Evolutionary conservation across 2,329 filamentous ascomycete species (phyloP).

Genomic region (Cordyceps fumosorosea): DNA sequence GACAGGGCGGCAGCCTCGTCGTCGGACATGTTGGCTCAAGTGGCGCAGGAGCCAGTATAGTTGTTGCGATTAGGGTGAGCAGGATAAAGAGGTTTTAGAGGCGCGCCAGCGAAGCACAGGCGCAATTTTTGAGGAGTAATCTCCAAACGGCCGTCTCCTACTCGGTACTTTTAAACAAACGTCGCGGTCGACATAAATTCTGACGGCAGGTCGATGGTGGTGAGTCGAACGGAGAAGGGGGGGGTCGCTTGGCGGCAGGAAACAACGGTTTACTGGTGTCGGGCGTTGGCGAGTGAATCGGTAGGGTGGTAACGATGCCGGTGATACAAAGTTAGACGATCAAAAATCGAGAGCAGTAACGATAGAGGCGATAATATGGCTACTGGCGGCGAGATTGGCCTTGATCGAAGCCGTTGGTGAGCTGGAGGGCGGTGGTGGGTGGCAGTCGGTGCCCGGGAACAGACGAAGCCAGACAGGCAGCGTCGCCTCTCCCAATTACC

Average conservation of each 20-base stretch:
- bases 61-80: constrained; percentile 3
- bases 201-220: not conserved
- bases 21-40: constrained; percentile 33
- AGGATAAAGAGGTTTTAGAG: constrained; percentile 4
- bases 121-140: not conserved
- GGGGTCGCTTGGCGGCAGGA: constrained; percentile 2
- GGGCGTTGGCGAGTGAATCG: not conserved
- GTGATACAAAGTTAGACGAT: not conserved
- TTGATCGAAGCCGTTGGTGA: not conserved
- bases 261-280: not conserved
- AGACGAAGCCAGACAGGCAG: constrained; percentile 12
- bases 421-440: not conserved
- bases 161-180: not conserved
- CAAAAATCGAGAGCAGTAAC: not conserved
- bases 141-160: constrained; percentile 8
- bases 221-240: not conserved
- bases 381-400: not conserved
- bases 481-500: constrained; percentile 14
- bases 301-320: not conserved
- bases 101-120: not conserved
- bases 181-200: constrained; percentile 9
- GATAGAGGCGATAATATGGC: not conserved
- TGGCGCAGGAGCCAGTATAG: constrained; percentile 13
- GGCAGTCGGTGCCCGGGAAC: constrained; percentile 6
- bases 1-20: constrained; percentile 34